A percentile compares a stretch with the other conserved stretches of the same genome.
Evolutionary conservation across 805 yeast genomes (phyloP).

Genomic region (Sungouiella thailandica): DNA sequence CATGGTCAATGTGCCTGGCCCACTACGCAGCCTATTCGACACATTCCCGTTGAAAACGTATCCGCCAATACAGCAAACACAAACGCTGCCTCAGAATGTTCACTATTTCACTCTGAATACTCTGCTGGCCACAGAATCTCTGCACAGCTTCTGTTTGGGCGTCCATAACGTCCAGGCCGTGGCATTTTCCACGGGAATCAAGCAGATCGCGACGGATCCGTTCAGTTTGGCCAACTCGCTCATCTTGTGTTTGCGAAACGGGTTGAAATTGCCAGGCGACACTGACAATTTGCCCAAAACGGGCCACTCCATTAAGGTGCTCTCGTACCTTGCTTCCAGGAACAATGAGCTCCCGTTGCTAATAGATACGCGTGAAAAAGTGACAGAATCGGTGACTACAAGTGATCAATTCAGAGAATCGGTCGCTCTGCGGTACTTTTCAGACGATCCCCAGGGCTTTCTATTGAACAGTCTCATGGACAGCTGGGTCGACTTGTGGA

Average conservation of each 20-base stretch:
- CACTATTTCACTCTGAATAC: too few species aligned
- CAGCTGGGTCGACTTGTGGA: conserved; percentile 13
- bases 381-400: conserved; percentile 1
- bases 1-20: conserved; percentile 30
- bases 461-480: conserved; percentile 9
- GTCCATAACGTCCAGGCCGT: conserved; percentile 40
- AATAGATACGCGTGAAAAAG: conserved; percentile 39
- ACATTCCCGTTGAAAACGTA: conserved; percentile 46
- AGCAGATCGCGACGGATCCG: conserved; percentile 54
- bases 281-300: conserved; percentile 8
- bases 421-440: conserved; percentile 2
- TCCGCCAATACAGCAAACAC: too few species aligned
- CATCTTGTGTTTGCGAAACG: conserved; percentile 41
- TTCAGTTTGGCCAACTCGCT: conserved; percentile 45
- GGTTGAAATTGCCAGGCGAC: conserved; percentile 36
- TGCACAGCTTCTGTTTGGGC: conserved; percentile 43
- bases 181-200: conserved; percentile 14
- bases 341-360: conserved; percentile 51
- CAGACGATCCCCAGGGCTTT: conserved; percentile 2
- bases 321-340: conserved; percentile 47
- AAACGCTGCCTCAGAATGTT: too few species aligned
- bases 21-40: conserved; percentile 43
- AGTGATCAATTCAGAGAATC: conserved; percentile 1
- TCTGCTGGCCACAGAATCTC: too few species aligned
- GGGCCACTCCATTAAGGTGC: conserved; percentile 32